Conservation (phyloP, 1,284 basidiomycete species). For the Pisolithus thermaeus region DNA sequence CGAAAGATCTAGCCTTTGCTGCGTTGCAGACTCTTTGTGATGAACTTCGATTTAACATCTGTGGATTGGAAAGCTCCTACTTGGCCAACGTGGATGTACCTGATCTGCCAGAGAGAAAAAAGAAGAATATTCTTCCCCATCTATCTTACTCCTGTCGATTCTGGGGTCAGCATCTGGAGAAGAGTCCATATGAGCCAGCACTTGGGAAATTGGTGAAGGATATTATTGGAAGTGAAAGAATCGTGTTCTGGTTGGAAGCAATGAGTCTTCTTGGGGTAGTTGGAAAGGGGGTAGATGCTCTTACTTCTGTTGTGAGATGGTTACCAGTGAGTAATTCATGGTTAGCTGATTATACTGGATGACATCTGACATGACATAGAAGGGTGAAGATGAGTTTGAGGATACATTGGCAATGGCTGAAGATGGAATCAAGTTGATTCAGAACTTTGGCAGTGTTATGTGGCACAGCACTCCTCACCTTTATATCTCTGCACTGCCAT, state of each 20-base stretch:
- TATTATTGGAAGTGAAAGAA: neutral
- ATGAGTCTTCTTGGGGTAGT: neutral
- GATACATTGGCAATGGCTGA: neutral
- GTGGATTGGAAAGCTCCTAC: neutral
- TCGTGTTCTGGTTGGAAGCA: neutral
- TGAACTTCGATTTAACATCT: no score
- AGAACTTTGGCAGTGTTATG: neutral
- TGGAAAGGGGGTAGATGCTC: no score
- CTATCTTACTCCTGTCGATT: no score
- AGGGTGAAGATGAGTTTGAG: neutral
- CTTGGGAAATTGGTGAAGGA: neutral
- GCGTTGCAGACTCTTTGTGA: no score
- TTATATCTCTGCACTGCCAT: conserved; percentile 4
- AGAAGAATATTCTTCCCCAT: neutral
- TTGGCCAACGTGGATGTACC: neutral
- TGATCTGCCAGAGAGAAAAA: neutral
- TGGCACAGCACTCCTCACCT: conserved; percentile 5
- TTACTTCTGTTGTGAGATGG: neutral
- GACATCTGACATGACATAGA: neutral
- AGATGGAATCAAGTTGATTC: neutral
- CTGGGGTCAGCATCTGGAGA: neutral
- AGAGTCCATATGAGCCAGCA: neutral
- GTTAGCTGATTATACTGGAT: neutral
- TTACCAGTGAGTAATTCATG: neutral
- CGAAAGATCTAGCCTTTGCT: no score